These are phyloP conservation scores for Neurospora hispaniola DNA, from an alignment of 495 filamentous ascomycete genomes.

Conservation along the genomic window DNA sequence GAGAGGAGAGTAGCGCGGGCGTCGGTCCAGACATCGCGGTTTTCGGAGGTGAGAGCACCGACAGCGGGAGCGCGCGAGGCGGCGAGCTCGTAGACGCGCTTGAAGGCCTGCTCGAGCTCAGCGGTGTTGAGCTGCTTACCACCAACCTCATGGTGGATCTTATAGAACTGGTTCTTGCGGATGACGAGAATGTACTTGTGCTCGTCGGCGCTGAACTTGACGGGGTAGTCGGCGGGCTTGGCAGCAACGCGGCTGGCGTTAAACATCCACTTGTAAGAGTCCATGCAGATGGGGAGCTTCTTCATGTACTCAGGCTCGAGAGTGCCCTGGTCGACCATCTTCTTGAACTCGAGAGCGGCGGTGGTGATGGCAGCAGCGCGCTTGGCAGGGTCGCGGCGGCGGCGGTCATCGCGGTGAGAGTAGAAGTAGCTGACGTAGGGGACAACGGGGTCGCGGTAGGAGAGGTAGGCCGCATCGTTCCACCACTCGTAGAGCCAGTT, in stretches of 20 bases:
- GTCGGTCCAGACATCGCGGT: constrained; percentile 87
- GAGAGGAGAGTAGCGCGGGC: constrained; percentile 67
- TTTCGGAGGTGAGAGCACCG: constrained; percentile 79
- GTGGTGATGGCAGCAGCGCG: constrained; percentile 85
- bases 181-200: constrained; percentile 81
- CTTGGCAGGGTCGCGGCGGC: constrained; percentile 78
- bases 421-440: constrained; percentile 99
- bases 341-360: constrained; percentile 84
- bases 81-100: constrained; percentile 70
- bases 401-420: constrained; percentile 87
- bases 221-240: constrained; percentile 67
- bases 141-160: constrained; percentile 62
- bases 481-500: constrained; percentile 99
- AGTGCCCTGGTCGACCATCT: constrained; percentile 68
- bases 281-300: constrained; percentile 90
- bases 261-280: constrained; percentile 98
- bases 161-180: constrained; percentile 95
- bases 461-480: constrained; percentile 87
- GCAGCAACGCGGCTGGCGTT: constrained; percentile 83
- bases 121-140: constrained; percentile 74
- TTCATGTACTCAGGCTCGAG: constrained; percentile 99
- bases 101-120: constrained; percentile 84
- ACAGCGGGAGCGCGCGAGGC: constrained; percentile 57
- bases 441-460: constrained; percentile 89
- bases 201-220: constrained; percentile 64